A percentile compares a stretch with the other conserved stretches of the same genome.
These are phyloP conservation scores for Sedum album DNA, from an alignment of 164 flowering plant species.

Conservation along the genomic window DNA sequence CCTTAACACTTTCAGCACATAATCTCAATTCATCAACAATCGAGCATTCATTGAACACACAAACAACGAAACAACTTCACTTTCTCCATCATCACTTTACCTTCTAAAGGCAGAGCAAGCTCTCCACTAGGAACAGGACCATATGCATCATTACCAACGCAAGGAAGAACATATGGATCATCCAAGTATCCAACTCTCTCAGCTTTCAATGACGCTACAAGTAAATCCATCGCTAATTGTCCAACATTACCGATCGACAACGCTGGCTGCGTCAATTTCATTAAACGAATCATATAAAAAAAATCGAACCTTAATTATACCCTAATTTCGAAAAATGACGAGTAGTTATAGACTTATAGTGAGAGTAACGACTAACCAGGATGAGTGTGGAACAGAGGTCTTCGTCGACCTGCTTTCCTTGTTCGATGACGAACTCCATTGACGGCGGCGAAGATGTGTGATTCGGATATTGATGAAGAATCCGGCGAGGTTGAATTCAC, in stretches of 20 bases:
- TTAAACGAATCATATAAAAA: not conserved
- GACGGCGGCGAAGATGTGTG: not conserved
- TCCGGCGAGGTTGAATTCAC: too few species aligned
- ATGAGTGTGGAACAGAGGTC: conserved; percentile 47
- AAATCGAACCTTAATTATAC: not conserved
- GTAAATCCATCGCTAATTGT: conserved; percentile 69
- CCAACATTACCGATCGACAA: conserved; percentile 91
- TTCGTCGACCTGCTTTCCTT: conserved; percentile 32
- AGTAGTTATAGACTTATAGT: not conserved
- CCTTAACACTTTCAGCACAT: not conserved
- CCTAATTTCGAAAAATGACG: not conserved
- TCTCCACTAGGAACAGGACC: conserved; percentile 38
- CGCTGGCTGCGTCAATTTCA: conserved; percentile 50
- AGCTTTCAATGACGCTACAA: conserved; percentile 53
- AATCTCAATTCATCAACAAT: not conserved
- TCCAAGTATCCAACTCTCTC: conserved; percentile 56
- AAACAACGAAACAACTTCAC: not conserved
- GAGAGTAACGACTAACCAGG: conserved; percentile 35
- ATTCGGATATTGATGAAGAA: not conserved
- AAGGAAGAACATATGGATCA: conserved; percentile 66
- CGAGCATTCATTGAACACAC: not conserved
- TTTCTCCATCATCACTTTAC: conserved; percentile 16
- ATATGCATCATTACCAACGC: conserved; percentile 85
- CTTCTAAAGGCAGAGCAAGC: conserved; percentile 54
- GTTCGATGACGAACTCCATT: conserved; percentile 61